Base-by-base conservation (phyloP, 441 rosid species). In the Gossypium schwendimanii region DNA sequence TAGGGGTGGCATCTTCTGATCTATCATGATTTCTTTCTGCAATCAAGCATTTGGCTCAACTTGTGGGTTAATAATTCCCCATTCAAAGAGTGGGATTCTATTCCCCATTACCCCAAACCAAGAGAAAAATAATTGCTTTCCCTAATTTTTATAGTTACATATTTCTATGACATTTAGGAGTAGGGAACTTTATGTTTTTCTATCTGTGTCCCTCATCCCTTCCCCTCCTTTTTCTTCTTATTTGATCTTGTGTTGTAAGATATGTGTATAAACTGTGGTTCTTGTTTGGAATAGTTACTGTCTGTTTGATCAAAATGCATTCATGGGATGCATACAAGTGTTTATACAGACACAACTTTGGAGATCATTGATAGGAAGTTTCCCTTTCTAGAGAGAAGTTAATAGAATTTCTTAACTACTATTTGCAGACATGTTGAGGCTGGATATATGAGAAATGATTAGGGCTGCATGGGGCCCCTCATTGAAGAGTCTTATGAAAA, bases 301-400 rank as follows among this genome's bases (percentile, higher is more conserved):
- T 41, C 24, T 4, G 26, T 63, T 63, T 20, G 28, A 41, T 20
- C 20, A 12, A 64, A 44, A 64, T 44, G 17, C 31, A 44, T 64
- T 44, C 18, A 3, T 44, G 0, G 9, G 20, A 18, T 63, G 68
- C 47, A 12, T 63, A 39, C 50, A 63, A 39, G 15, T 39, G 24
- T 18, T 65, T 11, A 65, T 45, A 65, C 18, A 2, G 53, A 47
- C 55, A 18, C 2, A 8, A 66, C 23, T 49, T 67, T 50, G 41
- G 71, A 15, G 59, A 67, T 50, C 14, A 39, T 63, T 17, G 53
- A 17, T 67, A 15, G 57, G 71, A 50, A 49, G 59, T 67, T 67
- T 66, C 20, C 39, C 20, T 66, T n/a, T 66, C 23, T 47, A 49
- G 10, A 47, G 69, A 50, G 52, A 36, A 39, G 10, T 63, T 18